Conservation (phyloP, 768 basidiomycete genomes). For the Hebeloma cylindrosporum region DNA sequence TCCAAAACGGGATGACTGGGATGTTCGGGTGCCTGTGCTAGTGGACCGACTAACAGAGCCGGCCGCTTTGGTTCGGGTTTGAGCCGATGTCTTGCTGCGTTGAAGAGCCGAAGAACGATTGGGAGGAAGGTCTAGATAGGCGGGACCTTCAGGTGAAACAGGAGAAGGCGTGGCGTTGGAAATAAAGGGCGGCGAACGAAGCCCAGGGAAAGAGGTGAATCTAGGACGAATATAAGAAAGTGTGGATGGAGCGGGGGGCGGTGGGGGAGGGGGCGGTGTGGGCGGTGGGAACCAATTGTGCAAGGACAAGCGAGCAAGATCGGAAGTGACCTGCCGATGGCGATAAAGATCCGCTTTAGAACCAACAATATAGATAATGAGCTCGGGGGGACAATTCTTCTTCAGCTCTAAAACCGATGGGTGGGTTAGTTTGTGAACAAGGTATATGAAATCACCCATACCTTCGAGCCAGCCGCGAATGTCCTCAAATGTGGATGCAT, state of each 20-base stretch:
- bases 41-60: conserved; percentile 49
- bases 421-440: conserved; percentile 26
- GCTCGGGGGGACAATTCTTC: conserved; percentile 85
- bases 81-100: conserved; percentile 49
- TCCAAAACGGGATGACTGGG: conserved; percentile 58
- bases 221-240: conserved; percentile 78
- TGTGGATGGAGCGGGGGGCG: conserved; percentile 59
- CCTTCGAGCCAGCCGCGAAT: conserved; percentile 92
- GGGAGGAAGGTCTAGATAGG: conserved; percentile 62
- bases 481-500: conserved; percentile 84
- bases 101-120: conserved; percentile 51
- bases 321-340: conserved; percentile 75
- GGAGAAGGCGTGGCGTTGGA: conserved; percentile 45
- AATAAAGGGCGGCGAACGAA: conserved; percentile 57
- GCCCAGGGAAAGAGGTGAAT: conserved; percentile 69
- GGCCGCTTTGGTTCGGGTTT: conserved; percentile 47
- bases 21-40: conserved; percentile 43
- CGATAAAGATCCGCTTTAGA: conserved; percentile 82
- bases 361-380: conserved; percentile 94
- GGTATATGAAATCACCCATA: conserved; percentile 26
- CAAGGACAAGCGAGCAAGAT: conserved; percentile 79
- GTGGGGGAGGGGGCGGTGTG: conserved; percentile 61
- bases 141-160: conserved; percentile 55
- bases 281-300: conserved; percentile 90
- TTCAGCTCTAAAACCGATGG: conserved; percentile 63